These are phyloP conservation scores for Penicillium sp. DNA, from an alignment of 2,329 filamentous ascomycete species.

Conservation along the genomic window DNA sequence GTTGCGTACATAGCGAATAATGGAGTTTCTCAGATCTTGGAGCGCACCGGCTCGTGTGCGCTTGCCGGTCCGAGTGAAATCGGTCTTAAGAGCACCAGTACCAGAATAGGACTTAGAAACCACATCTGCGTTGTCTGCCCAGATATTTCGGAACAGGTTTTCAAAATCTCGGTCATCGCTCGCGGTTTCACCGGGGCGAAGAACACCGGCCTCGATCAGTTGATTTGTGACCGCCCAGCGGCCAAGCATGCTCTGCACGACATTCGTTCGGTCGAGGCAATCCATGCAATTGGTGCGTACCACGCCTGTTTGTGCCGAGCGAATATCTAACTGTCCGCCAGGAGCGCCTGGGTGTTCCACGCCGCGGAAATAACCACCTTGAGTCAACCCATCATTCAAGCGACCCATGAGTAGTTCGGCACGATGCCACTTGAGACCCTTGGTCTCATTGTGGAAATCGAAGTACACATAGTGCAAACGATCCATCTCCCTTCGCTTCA, in stretches of 20 bases:
- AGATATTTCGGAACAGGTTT: constrained; percentile 89
- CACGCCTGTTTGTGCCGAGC: constrained; percentile 79
- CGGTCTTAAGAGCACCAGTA: constrained; percentile 95
- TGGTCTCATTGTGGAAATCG: constrained; percentile 97
- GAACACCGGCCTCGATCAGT: constrained; percentile 77
- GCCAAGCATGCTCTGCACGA: constrained; percentile 95
- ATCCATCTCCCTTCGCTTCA: constrained; percentile 66
- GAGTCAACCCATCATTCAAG: constrained; percentile 69
- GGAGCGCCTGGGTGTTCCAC: constrained; percentile 74
- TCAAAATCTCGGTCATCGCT: constrained; percentile 80
- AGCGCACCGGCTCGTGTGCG: constrained; percentile 81
- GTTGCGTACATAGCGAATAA: constrained; percentile 86
- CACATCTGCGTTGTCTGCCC: constrained; percentile 97
- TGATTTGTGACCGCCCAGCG: constrained; percentile 86
- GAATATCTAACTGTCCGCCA: constrained; percentile 72
- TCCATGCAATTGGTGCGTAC: constrained; percentile 99
- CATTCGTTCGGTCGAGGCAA: constrained; percentile 94
- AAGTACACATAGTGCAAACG: constrained; percentile 96
- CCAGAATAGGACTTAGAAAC: constrained; percentile 92
- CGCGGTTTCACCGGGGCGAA: constrained; percentile 72
- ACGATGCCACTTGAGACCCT: constrained; percentile 89
- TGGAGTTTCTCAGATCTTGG: constrained; percentile 81
- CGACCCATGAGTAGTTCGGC: constrained; percentile 82
- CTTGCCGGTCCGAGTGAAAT: constrained; percentile 90
- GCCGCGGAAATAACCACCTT: constrained; percentile 89